Evolutionary conservation across 2,329 filamentous ascomycete species (phyloP).

Genomic region (Fusarium lateritium): DNA sequence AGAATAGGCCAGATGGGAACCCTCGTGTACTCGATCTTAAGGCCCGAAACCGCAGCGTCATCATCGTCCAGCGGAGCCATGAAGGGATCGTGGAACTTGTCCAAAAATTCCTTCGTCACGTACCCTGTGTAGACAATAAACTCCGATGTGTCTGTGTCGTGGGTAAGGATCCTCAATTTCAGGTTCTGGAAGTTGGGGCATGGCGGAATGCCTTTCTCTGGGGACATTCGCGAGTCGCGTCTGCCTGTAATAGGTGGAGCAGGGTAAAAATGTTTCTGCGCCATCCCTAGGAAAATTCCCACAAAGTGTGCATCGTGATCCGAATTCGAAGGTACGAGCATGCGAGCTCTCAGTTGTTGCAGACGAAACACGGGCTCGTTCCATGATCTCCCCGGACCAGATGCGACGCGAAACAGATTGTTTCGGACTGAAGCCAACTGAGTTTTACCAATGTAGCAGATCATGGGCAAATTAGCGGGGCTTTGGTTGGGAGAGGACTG

Average conservation of each 20-base stretch:
- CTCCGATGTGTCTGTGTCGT: conserved; percentile 63
- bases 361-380: conserved; percentile 66
- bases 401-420: conserved; percentile 63
- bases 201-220: conserved; percentile 35
- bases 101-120: conserved; percentile 64
- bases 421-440: conserved; percentile 63
- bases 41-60: conserved; percentile 50
- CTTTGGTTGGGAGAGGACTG: conserved; percentile 44
- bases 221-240: conserved; percentile 49
- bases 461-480: conserved; percentile 53
- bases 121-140: conserved; percentile 69
- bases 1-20: conserved; percentile 70
- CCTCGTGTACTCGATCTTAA: conserved; percentile 63
- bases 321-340: conserved; percentile 62
- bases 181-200: conserved; percentile 62
- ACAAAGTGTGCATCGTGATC: conserved; percentile 69
- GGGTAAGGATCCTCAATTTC: conserved; percentile 65
- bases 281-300: conserved; percentile 69
- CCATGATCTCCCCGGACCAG: conserved; percentile 56
- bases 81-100: conserved; percentile 65
- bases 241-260: conserved; percentile 37
- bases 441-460: conserved; percentile 64
- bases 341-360: conserved; percentile 63
- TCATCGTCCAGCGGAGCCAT: conserved; percentile 53
- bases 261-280: conserved; percentile 68